A percentile compares a stretch with the other conserved stretches of the same genome.
Conservation (phyloP, 768 basidiomycete genomes). For the Chlorophyllum brunneum region DNA sequence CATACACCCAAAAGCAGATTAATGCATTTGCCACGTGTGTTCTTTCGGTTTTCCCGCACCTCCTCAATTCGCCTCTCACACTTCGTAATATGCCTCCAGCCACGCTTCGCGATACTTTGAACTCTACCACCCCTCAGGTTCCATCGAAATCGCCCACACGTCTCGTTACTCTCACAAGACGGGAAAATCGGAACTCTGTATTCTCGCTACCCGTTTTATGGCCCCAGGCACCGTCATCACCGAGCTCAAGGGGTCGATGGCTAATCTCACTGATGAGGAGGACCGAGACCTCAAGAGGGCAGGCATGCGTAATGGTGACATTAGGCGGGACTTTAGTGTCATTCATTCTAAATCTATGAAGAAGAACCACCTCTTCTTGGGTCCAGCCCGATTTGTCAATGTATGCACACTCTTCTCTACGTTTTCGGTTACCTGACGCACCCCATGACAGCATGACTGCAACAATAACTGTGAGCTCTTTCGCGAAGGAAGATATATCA, state of each 20-base stretch:
- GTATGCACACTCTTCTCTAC: conserved; percentile 43
- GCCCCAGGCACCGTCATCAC: conserved; percentile 68
- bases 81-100: conserved; percentile 34
- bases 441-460: conserved; percentile 72
- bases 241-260: conserved; percentile 91
- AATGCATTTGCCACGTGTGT: conserved; percentile 92
- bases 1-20: conserved; percentile 78
- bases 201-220: conserved; percentile 74
- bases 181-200: conserved; percentile 86
- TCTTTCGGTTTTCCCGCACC: conserved; percentile 21
- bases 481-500: conserved; percentile 86
- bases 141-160: conserved; percentile 86
- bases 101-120: conserved; percentile 89
- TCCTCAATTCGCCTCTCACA: conserved; percentile 20
- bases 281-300: conserved; percentile 85
- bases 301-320: conserved; percentile 69
- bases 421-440: conserved; percentile 20
- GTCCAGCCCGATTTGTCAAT: conserved; percentile 90
- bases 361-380: conserved; percentile 88
- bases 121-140: conserved; percentile 77
- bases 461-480: conserved; percentile 87
- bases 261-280: conserved; percentile 80
- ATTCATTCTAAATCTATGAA: conserved; percentile 91
- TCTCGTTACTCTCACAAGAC: conserved; percentile 84
- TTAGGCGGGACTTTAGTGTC: conserved; percentile 85